Percentiles rank a stretch among this genome's conserved stretches.
phyloP scores from a whole-genome alignment of 768 basidiomycete genomes.

The Fomitopsis pulvina region DNA sequence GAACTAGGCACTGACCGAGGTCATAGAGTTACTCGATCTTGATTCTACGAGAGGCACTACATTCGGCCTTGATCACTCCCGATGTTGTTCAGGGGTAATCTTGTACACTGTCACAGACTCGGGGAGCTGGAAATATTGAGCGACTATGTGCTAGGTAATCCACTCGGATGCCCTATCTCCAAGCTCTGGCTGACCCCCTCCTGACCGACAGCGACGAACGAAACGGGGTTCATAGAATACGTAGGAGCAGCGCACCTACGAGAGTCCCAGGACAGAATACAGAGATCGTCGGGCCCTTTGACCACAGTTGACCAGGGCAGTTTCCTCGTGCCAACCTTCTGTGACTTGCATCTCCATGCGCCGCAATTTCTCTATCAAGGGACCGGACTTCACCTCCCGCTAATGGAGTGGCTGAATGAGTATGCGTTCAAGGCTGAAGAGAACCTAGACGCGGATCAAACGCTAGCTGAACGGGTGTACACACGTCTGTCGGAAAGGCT shows the following conservation, averaged over 20 bases:
- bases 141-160: slow-evolving; percentile 48
- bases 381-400: slow-evolving; percentile 75
- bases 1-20: too few species aligned
- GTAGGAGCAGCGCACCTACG: slow-evolving; percentile 33
- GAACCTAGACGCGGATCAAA: slow-evolving; percentile 53
- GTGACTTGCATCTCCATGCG: slow-evolving; percentile 81
- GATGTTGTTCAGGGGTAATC: slow-evolving; percentile 40
- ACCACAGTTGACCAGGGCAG: slow-evolving; percentile 39
- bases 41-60: too few species aligned
- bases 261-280: slow-evolving; percentile 29
- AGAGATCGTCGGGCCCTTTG: slow-evolving; percentile 13
- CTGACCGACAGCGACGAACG: slow-evolving; percentile 23
- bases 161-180: neutral
- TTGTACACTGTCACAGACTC: slow-evolving; percentile 50
- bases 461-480: slow-evolving; percentile 64
- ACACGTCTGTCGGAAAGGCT: slow-evolving; percentile 57
- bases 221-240: slow-evolving; percentile 44
- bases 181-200: neutral
- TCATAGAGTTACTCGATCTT: too few species aligned
- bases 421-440: slow-evolving; percentile 85
- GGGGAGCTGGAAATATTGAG: slow-evolving; percentile 47
- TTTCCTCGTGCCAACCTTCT: slow-evolving; percentile 75
- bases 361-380: slow-evolving; percentile 89
- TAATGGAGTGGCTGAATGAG: slow-evolving; percentile 78
- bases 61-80: too few species aligned